A percentile compares a stretch with the other conserved stretches of the same genome.
phyloP scores from a whole-genome alignment of 768 basidiomycete species.

The Rhizopogon vulgaris region DNA sequence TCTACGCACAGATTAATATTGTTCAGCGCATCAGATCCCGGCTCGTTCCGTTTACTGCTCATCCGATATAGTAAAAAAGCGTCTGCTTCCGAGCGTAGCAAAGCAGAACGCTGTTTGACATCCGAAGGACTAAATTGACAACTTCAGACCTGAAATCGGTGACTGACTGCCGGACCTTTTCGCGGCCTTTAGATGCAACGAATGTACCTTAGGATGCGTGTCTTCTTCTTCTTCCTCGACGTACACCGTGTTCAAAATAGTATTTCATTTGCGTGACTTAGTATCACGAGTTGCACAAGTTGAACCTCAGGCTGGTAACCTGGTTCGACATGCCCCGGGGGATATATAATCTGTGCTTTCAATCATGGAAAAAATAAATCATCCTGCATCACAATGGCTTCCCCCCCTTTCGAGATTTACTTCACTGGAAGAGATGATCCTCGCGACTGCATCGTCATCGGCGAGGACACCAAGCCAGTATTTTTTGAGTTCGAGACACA shows the following conservation, averaged over 20 bases:
- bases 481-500: slow-evolving; percentile 66
- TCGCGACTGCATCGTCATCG: slow-evolving; percentile 60
- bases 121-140: not conserved
- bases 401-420: slow-evolving; percentile 48
- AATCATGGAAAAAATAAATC: not conserved
- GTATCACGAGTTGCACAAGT: slow-evolving; percentile 44
- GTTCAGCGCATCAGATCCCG: not conserved
- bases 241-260: slow-evolving; percentile 46
- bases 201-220: not conserved
- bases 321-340: slow-evolving; percentile 1
- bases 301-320: slow-evolving; percentile 19
- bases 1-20: not conserved
- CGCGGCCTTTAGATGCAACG: not conserved
- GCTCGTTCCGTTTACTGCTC: not conserved
- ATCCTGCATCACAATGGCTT: slow-evolving; percentile 20
- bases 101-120: not conserved
- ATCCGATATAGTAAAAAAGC: not conserved
- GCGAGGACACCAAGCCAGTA: slow-evolving; percentile 51
- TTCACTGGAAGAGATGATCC: slow-evolving; percentile 70
- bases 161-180: not conserved
- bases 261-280: slow-evolving; percentile 40
- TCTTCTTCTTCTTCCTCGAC: slow-evolving; percentile 30
- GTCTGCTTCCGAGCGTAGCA: not conserved
- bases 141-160: not conserved
- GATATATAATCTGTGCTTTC: slow-evolving; percentile 21